Conservation (phyloP, 2,329 filamentous ascomycete genomes). For the Chalaropsis ovoidea region DNA sequence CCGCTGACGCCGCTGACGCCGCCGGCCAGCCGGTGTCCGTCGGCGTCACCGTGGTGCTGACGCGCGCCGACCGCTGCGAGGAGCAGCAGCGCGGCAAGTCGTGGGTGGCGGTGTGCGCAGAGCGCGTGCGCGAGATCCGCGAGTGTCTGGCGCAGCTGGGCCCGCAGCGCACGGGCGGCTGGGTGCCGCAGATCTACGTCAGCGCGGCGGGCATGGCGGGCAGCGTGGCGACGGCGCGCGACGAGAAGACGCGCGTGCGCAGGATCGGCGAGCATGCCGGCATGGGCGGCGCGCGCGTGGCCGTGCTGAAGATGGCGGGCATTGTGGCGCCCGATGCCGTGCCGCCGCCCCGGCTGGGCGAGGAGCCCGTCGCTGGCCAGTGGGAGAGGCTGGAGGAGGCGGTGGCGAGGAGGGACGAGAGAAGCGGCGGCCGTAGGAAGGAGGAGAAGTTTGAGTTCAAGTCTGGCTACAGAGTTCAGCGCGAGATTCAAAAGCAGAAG, state of each 20-base stretch:
- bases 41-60: constrained; percentile 42
- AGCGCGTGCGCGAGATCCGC: constrained; percentile 30
- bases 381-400: constrained; percentile 28
- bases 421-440: not conserved
- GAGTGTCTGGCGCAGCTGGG: constrained; percentile 27
- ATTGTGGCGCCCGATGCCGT: constrained; percentile 26
- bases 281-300: constrained; percentile 35
- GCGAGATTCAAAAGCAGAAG: constrained; percentile 5
- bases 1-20: not conserved
- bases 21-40: not conserved
- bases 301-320: constrained; percentile 37
- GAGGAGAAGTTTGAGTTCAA: not conserved
- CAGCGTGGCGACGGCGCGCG: constrained; percentile 28
- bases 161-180: constrained; percentile 30
- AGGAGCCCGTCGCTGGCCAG: not conserved
- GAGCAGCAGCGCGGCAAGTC: constrained; percentile 22
- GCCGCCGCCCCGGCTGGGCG: not conserved
- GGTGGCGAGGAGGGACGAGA: constrained; percentile 24
- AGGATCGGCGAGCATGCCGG: constrained; percentile 31
- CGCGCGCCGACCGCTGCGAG: constrained; percentile 45
- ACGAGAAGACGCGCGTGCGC: constrained; percentile 25
- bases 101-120: constrained; percentile 29
- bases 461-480: not conserved
- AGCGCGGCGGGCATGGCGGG: constrained; percentile 35
- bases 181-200: constrained; percentile 32